phyloP scores from a whole-genome alignment of 257 asterid genomes.

The Lithospermum erythrorhizon region DNA sequence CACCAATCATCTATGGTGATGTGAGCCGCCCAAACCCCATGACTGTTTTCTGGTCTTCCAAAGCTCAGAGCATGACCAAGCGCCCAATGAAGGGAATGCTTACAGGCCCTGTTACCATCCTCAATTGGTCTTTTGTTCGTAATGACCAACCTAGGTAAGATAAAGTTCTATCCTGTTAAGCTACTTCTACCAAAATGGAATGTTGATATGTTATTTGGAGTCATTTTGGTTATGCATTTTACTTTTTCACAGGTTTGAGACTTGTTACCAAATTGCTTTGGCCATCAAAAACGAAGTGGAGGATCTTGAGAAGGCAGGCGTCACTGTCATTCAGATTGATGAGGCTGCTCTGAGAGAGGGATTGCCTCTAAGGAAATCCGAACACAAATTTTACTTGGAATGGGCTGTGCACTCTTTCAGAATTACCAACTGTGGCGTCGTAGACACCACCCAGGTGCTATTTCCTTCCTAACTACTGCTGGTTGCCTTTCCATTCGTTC shows the following conservation, averaged over 20 bases:
- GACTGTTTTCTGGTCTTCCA: constrained; percentile 96
- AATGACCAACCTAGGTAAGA: constrained; percentile 91
- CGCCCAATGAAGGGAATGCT: constrained; percentile 99
- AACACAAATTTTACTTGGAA: constrained; percentile 83
- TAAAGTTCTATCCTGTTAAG: background rate
- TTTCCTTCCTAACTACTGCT: constrained; percentile 6
- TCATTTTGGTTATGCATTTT: background rate
- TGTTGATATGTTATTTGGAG: no score
- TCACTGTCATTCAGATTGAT: constrained; percentile 82
- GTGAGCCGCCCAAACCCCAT: constrained; percentile 97
- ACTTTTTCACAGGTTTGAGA: constrained; percentile 44
- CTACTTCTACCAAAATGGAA: no score
- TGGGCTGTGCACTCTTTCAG: constrained; percentile 99
- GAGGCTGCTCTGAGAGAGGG: constrained; percentile 99
- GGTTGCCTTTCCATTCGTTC: background rate
- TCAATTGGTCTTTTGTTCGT: constrained; percentile 95
- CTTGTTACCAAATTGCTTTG: constrained; percentile 93
- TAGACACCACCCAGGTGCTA: constrained; percentile 85
- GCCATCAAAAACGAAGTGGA: constrained; percentile 95
- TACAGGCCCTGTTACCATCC: constrained; percentile 98
- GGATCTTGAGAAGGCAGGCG: constrained; percentile 93
- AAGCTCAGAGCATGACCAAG: constrained; percentile 95
- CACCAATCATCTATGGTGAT: constrained; percentile 96
- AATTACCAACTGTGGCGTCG: constrained; percentile 75
- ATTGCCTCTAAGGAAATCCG: constrained; percentile 84